Conservation (phyloP, 305 asterid genomes). For the Fraxinus greggii region DNA sequence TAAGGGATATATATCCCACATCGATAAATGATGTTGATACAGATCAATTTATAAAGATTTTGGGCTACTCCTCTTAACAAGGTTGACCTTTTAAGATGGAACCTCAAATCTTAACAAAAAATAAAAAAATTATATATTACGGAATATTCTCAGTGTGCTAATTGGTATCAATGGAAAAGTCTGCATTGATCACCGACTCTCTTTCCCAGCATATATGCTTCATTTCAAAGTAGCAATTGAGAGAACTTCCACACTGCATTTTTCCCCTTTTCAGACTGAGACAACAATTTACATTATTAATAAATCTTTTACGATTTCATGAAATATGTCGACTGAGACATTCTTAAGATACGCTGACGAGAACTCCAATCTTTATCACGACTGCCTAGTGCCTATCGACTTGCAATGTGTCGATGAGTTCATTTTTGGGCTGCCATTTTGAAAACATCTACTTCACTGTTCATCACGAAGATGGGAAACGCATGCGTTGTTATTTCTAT, state of each 20-base stretch:
- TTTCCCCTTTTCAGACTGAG: neutral
- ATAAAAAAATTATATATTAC: neutral
- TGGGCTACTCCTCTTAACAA: no score
- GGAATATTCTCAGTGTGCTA: neutral
- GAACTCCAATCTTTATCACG: neutral
- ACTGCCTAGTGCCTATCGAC: neutral
- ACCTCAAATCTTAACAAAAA: no score
- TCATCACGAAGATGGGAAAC: constrained; percentile 21
- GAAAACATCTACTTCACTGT: constrained; percentile 13
- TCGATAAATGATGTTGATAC: no score
- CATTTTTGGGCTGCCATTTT: neutral
- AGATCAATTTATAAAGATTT: no score
- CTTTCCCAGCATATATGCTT: neutral
- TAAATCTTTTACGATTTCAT: neutral
- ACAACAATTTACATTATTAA: neutral
- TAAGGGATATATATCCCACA: no score
- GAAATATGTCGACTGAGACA: neutral
- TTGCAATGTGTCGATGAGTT: neutral
- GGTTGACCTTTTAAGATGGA: no score
- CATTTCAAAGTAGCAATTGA: neutral
- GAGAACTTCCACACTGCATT: neutral
- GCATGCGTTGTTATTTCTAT: no score
- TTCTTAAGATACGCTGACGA: neutral
- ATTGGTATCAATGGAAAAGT: neutral
- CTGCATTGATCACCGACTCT: neutral